Conservation (phyloP, 768 basidiomycete species). For the Galerina sulciceps region DNA sequence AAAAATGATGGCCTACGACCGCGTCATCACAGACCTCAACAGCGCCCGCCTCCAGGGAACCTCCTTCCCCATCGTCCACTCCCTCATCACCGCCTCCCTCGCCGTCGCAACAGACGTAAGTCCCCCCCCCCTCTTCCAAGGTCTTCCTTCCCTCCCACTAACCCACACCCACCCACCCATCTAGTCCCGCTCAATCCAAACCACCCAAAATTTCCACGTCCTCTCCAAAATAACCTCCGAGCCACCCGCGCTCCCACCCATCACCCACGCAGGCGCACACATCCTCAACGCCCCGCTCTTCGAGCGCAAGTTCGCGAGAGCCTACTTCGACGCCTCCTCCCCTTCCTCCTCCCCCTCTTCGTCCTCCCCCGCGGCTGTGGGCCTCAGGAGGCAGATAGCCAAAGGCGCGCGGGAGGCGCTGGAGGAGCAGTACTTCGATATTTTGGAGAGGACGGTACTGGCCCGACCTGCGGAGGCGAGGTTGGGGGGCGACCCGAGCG, state of each 20-base stretch:
- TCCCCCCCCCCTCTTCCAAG: constrained; percentile 12
- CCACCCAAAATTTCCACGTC: constrained; percentile 72
- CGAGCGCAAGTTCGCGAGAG: constrained; percentile 82
- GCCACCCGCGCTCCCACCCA: constrained; percentile 73
- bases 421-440: constrained; percentile 88
- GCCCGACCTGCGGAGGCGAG: constrained; percentile 82
- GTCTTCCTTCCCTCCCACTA: neutral
- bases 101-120: constrained; percentile 63
- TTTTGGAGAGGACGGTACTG: constrained; percentile 82
- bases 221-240: constrained; percentile 79
- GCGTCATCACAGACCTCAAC: constrained; percentile 80
- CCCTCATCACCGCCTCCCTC: constrained; percentile 69
- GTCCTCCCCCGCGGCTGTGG: constrained; percentile 66
- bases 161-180: neutral
- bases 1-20: constrained; percentile 97
- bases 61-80: constrained; percentile 78
- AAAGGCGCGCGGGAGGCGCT: constrained; percentile 79
- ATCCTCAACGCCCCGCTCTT: constrained; percentile 80
- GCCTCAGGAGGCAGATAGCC: constrained; percentile 74
- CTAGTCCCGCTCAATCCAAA: constrained; percentile 58
- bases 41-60: constrained; percentile 68
- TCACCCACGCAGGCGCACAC: constrained; percentile 81
- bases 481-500: constrained; percentile 90
- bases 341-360: too few relatives aligned
- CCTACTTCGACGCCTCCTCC: constrained; percentile 65